Conservation (phyloP, 805 yeast species). For the Cyberlindnera saturnus region DNA sequence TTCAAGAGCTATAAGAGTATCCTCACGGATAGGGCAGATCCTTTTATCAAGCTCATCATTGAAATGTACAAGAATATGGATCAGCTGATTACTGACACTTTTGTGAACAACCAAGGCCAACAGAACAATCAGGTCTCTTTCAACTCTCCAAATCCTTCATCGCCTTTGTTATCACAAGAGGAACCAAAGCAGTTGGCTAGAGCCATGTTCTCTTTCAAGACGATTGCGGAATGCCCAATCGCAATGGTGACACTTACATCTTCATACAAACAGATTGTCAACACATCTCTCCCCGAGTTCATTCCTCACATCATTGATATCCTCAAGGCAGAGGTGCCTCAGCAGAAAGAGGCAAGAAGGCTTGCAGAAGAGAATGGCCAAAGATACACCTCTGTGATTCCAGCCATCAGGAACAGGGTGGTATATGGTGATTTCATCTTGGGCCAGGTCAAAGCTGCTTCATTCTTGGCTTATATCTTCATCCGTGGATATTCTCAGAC, state of each 20-base stretch:
- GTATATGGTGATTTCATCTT: constrained; percentile 84
- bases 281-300: constrained; percentile 64
- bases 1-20: constrained; percentile 77
- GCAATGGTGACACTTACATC: constrained; percentile 91
- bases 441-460: constrained; percentile 94
- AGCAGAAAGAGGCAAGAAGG: constrained; percentile 64
- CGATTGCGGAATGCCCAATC: constrained; percentile 93
- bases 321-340: constrained; percentile 71
- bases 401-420: constrained; percentile 66
- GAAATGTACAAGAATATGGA: constrained; percentile 78
- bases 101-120: constrained; percentile 32
- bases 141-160: constrained; percentile 30
- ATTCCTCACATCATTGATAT: constrained; percentile 77
- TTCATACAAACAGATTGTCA: constrained; percentile 72
- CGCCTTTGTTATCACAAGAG: constrained; percentile 35
- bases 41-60: constrained; percentile 70
- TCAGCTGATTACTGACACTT: constrained; percentile 63
- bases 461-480: constrained; percentile 87
- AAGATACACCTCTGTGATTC: constrained; percentile 64
- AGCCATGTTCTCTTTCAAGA: constrained; percentile 81
- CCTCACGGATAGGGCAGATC: constrained; percentile 65
- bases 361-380: constrained; percentile 50
- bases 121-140: constrained; percentile 14
- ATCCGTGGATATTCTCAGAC: constrained; percentile 77
- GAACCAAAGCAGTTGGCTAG: constrained; percentile 49